phyloP scores from a whole-genome alignment of 768 basidiomycete species.

The Amanita thiersii region DNA sequence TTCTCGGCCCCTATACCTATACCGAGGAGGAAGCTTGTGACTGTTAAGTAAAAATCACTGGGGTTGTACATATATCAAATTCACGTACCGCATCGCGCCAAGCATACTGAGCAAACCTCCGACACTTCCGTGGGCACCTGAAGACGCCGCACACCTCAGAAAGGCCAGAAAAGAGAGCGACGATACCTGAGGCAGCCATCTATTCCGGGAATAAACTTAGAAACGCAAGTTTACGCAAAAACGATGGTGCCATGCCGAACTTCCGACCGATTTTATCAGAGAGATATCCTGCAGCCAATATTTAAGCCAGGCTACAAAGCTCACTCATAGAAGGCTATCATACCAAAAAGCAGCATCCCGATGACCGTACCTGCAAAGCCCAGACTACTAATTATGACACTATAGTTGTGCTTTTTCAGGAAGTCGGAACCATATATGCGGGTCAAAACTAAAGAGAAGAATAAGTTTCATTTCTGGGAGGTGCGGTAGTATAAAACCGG shows the following conservation, averaged over 20 bases:
- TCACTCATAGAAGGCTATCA: slow-evolving; percentile 7
- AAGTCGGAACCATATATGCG: slow-evolving; percentile 58
- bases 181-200: slow-evolving; percentile 80
- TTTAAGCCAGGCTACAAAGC: neutral
- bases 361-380: slow-evolving; percentile 83
- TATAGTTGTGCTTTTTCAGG: slow-evolving; percentile 48
- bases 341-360: slow-evolving; percentile 75
- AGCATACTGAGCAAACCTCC: slow-evolving; percentile 72
- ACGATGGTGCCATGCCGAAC: slow-evolving; percentile 63
- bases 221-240: neutral
- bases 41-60: neutral
- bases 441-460: slow-evolving; percentile 45
- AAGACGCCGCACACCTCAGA: slow-evolving; percentile 79
- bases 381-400: slow-evolving; percentile 55
- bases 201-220: slow-evolving; percentile 19
- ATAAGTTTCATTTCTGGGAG: neutral
- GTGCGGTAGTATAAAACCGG: slow-evolving; percentile 15
- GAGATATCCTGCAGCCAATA: slow-evolving; percentile 43
- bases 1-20: slow-evolving; percentile 88
- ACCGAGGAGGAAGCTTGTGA: slow-evolving; percentile 70
- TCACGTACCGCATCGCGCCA: slow-evolving; percentile 59
- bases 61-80: neutral
- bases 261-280: slow-evolving; percentile 85
- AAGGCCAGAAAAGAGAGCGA: slow-evolving; percentile 75
- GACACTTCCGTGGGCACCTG: slow-evolving; percentile 68